Evolutionary conservation across 169 alveolate genomes (phyloP), one percentile per base, ranked within the genome.

Genomic region (Amoebophrya sp.): DNA sequence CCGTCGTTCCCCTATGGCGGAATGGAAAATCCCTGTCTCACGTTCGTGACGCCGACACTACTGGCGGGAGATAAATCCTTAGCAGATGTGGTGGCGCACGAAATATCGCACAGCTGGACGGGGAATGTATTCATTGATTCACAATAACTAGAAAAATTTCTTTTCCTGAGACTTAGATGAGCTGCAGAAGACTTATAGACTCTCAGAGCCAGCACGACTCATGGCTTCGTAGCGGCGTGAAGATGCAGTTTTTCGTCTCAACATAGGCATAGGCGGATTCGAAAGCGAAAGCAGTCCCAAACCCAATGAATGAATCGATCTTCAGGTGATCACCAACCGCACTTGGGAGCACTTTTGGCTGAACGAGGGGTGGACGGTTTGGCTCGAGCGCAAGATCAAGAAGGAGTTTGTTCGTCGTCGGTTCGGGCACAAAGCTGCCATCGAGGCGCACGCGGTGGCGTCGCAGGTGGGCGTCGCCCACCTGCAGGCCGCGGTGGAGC

Each of bases 1-100:
- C 94, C 96, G 41, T 92, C 96, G 26, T 96, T 96, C 93, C 97
- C 97, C 20, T 95, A 90, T 93, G 98, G 98, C 26, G 98, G 98
- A 13, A 96, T 96, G 98, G 98, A 96, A 89, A 96, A 96, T 89
- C 98, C 98, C 5, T 94, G 95, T 41, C 91, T 96, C 50, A 95
- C 97, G 26, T 96, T 95, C 90, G 96, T 93, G 31, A 93, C 96
- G 45, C 96, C 97, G 0, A 93, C 96, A 38, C 87, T 96, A 38
- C 91, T 96, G 10, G 95, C 95, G 40, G 98, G 97, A 43, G 98
- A 96, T 90, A 94, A 93, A 89, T 93, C 96, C 39, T 89, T 91
- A 31, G 94, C 93, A 20, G 92, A 94, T 88, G 95, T 95, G n/a
- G 92, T 95, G 0, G 95, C 96, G 50, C 97, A 96, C 92, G 98